phyloP scores from a whole-genome alignment of 1,284 basidiomycete species.

The Boletus sp. region DNA sequence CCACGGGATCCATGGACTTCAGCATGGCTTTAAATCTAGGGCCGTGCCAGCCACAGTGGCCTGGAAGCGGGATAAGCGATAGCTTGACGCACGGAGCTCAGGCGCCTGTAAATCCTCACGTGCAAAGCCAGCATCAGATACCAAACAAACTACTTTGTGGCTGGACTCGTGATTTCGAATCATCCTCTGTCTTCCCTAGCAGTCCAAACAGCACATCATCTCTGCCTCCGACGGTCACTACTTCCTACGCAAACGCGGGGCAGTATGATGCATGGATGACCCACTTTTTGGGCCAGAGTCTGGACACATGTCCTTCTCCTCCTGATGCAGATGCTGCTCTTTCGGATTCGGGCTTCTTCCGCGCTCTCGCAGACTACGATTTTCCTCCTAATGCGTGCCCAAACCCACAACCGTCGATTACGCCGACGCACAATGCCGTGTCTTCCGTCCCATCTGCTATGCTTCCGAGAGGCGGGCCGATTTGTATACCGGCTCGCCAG shows the following conservation, averaged over 20 bases:
- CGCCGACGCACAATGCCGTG: neutral
- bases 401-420: neutral
- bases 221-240: neutral
- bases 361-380: neutral
- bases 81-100: neutral
- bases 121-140: neutral
- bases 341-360: neutral
- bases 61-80: neutral
- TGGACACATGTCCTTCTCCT: neutral
- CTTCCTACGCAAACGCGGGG: neutral
- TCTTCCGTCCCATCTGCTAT: neutral
- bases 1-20: neutral
- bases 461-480: neutral
- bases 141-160: neutral
- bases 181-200: neutral
- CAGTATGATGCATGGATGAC: neutral
- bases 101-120: neutral
- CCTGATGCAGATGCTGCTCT: neutral
- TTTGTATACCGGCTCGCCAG: neutral
- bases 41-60: neutral
- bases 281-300: neutral
- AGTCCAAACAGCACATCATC: neutral
- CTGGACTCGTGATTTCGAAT: neutral
- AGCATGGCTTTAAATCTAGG: neutral
- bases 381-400: neutral